Base-by-base conservation (phyloP, 331 rosid species). In the Arachis monticola region DNA sequence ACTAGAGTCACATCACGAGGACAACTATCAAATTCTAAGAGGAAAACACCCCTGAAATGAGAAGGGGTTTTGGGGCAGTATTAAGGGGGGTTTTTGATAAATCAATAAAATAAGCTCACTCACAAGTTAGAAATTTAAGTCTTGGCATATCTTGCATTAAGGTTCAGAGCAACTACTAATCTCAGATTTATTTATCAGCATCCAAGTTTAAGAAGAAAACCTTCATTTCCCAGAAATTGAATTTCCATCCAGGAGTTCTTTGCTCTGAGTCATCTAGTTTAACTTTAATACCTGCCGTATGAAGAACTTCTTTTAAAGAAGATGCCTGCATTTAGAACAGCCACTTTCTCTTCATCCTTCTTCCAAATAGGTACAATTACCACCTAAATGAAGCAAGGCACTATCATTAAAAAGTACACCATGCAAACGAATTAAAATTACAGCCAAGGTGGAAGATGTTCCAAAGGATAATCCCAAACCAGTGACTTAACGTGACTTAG, bases 151-250 rank as follows among this genome's bases (percentile, higher is more conserved):
- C n/a, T 44, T 11, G 46, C 22, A 53, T 65, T 41, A 52, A 58
- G 35, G n/a, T n/a, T 42, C 55, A 45, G 60, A 72, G 9, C 58
- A 77, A 63, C 46, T 55, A 83, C 70, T 10, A n/a, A 44, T 14
- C 11, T 5, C 42, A 57, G 7, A 50, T n/a, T 5, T 41, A 7
- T 8, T 8, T 4, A 42, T 69, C 55, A 61, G 59, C 46, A 60
- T 59, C 60, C 30, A 77, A 60, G 67, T 66, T 64, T 31, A 67
- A 69, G 47, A n/a, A 70, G 51, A 80, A 73, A 71, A 94, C 97
- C 97, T 95, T 92, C 97, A 95, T 91, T 85, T 93, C 98, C 98
- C 97, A 93, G 90, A 88, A 93, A 87, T 91, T 93, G 85, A 89
- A 93, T 83, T 93, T 93, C 98, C 98, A 93, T 56, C 98, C 98